Base-by-base conservation (phyloP, 1,284 basidiomycete species). In the Inonotus hispidus region DNA sequence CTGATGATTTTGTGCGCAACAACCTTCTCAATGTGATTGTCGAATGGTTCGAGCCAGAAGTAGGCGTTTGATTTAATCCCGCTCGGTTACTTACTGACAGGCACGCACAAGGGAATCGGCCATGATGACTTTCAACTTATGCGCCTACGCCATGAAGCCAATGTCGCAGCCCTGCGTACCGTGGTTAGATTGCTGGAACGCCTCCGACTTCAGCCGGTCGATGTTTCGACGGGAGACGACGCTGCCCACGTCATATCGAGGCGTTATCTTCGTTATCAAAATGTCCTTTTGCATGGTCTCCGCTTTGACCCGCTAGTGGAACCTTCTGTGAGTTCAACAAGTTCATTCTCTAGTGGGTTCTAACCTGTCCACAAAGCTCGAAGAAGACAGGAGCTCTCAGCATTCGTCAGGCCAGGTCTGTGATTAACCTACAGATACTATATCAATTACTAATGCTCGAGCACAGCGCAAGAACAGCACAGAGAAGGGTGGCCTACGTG, bases 121-220 rank as follows among this genome's bases (percentile, higher is more conserved):
- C 55, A 62, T 29, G 60, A 62, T 53, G 16, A 58, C 37, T 62
- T 25, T 16, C 29, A 35, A 10, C 16, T 65, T 16, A 62, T 70
- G n/a, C 71, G 72, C 7, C 65, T 76, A 29, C 79, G 82, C 60
- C 77, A 77, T 23, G 92, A 94, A 39, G 76, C 93, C 41, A 92
- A 92, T 65, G 74, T 86, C 55, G 82, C 85, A 1, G 87, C 86
- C 64, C 75, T 95, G 45, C 82, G 83, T 16, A 87, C 90, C 0
- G 78, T 82, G 23, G 87, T 92, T 25, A 87, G 83, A 56, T 75
- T 94, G n/a, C 77, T 93, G 47, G 90, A 95, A 66, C 82, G 85
- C 23, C 74, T 95, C 3, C 82, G 87, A 58, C 76, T 95, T n/a
- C 78, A 81, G 54, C 76, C 82, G 1, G 72, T 82, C 2, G 89